These are phyloP conservation scores for Kodamaea laetipori DNA, from an alignment of 805 yeast species.

Conservation along the genomic window DNA sequence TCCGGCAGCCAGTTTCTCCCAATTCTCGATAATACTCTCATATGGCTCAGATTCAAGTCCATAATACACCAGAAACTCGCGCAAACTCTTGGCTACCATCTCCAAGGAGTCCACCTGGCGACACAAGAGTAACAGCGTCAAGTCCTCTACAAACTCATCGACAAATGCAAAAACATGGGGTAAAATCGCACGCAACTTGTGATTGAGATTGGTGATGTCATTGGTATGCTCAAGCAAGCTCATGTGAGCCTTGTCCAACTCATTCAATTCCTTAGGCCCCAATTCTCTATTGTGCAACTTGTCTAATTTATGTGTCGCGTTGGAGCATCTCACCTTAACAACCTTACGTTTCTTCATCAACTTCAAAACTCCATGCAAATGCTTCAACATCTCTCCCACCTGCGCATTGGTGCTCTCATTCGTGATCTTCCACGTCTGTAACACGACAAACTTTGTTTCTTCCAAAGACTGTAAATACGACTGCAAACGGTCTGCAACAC, in stretches of 20 bases:
- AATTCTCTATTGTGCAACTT: conserved; percentile 34
- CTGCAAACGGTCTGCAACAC: conserved; percentile 29
- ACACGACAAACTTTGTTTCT: conserved; percentile 15
- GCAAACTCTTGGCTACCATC: conserved; percentile 26
- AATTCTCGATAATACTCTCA: conserved; percentile 5
- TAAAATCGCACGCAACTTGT: conserved; percentile 39
- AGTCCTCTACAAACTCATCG: conserved; percentile 50
- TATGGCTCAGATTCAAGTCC: conserved; percentile 27
- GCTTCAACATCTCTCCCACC: conserved; percentile 41
- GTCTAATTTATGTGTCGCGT: conserved; percentile 32
- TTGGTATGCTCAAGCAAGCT: conserved; percentile 6
- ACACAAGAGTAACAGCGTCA: conserved; percentile 41
- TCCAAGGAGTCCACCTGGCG: conserved; percentile 39
- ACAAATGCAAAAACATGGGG: conserved; percentile 50
- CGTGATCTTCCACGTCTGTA: conserved; percentile 27
- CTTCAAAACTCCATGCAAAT: conserved; percentile 39
- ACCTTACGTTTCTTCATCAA: conserved; percentile 45
- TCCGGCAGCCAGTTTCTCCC: conserved; percentile 22
- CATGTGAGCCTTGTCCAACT: conserved; percentile 10
- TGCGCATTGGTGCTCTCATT: conserved; percentile 32
- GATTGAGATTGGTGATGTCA: conserved; percentile 9
- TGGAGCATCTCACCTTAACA: conserved; percentile 7
- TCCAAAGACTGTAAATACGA: conserved; percentile 27
- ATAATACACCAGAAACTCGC: conserved; percentile 24
- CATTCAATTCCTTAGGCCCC: conserved; percentile 10